Conservation (phyloP, 1,284 basidiomycete species). For the Tetrapyrgos nigripes region DNA sequence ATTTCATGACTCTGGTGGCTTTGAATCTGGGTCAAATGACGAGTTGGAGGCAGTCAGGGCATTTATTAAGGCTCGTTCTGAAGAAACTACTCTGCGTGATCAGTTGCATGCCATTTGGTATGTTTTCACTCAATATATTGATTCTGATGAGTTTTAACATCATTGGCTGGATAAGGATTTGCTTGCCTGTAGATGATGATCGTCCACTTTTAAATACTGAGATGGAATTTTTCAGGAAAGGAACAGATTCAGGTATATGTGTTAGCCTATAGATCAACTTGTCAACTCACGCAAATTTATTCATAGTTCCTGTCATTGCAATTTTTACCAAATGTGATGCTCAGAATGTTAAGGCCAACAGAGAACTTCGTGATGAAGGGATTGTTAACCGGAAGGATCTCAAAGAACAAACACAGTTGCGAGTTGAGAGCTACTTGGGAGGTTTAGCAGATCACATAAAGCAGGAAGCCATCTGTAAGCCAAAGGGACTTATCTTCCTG, state of each 20-base stretch:
- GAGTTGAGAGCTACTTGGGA: neutral
- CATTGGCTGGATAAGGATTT: slow-evolving; percentile 6
- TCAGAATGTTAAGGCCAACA: slow-evolving; percentile 3
- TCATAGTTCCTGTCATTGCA: slow-evolving; percentile 13
- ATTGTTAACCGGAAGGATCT: neutral
- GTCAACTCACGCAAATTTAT: neutral
- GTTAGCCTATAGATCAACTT: neutral
- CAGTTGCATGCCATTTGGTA: slow-evolving; percentile 35
- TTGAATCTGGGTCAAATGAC: slow-evolving; percentile 26
- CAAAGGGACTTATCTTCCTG: neutral
- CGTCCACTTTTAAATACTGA: slow-evolving; percentile 7
- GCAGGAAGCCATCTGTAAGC: too few relatives aligned
- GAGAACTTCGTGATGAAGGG: slow-evolving; percentile 4
- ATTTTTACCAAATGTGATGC: slow-evolving; percentile 17
- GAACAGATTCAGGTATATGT: neutral
- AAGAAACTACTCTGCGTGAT: slow-evolving; percentile 19
- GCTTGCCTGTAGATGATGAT: slow-evolving; percentile 8
- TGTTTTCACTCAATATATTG: neutral
- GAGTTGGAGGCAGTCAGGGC: slow-evolving; percentile 24
- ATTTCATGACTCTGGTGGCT: slow-evolving; percentile 34
- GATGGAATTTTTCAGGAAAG: slow-evolving; percentile 11
- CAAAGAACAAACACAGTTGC: neutral
- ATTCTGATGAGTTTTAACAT: neutral
- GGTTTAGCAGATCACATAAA: neutral
- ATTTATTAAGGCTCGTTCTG: slow-evolving; percentile 23